Base-by-base conservation (phyloP, 208 protist genomes). In the Acanthamoeba triangularis region DNA sequence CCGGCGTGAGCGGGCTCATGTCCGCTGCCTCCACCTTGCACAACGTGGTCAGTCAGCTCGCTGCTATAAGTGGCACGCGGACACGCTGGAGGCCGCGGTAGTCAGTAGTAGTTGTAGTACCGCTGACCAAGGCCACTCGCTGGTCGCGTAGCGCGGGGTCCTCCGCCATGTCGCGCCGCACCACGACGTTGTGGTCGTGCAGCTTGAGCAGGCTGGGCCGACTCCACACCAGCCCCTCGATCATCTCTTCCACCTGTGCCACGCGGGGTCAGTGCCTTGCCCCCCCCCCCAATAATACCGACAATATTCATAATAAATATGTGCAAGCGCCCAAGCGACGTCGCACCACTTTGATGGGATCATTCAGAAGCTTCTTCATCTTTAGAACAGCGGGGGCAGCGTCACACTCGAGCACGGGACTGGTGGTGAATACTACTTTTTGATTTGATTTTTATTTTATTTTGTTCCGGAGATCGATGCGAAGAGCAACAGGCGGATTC, bases 1-100 rank as follows among this genome's bases (percentile, higher is more conserved):
- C 97, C 97, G 13, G 96, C 98, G 95, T 99, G 98, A 5, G 97
- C 97, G 7, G 98, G 98, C 84, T 99, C 98, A 96, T 99, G 98
- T 0, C 98, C 98, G 56, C 85, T 95, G 61, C 98, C 98, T 56
- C 98, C 98, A 63, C 98, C 98, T 93, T 18, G 65, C 28, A 30
- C 65, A 74, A 37, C 8, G 18, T 30, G 28, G 4, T 67, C 1
- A 67, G 16, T 18, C 16, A 67, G 23, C 28, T 67, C 3, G 4
- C 16, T 67, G 16, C 13, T 3, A 74, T 1, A 61, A 23, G 54
- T 67, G 23, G 23, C 61, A 67, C 52, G 16, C 52, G 52, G 16
- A 56, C 49, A 54, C 52, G 52, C 52, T 13, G 16, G 52, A 67
- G 16, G 23, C 69, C n/a, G n/a, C n/a, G n/a, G n/a, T n/a, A n/a